Conservation (phyloP, 2,329 filamentous ascomycete genomes). For the Coniosporium tulheliwenetii region DNA sequence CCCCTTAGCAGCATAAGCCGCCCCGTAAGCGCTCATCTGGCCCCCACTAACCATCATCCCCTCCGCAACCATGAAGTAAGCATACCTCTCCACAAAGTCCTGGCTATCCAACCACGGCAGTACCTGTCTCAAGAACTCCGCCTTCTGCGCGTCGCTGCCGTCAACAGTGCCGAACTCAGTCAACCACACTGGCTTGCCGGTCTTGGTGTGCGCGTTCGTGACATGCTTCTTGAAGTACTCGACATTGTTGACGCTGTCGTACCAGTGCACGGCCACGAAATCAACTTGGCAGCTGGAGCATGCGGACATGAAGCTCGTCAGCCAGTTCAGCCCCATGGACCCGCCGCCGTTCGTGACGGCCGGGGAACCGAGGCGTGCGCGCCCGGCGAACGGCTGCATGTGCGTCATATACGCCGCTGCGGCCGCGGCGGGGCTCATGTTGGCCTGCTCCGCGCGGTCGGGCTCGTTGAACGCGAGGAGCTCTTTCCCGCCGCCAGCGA, state of each 20-base stretch:
- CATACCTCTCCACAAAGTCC: conserved; percentile 17
- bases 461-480: conserved; percentile 61
- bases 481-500: conserved; percentile 37
- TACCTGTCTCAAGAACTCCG: conserved; percentile 34
- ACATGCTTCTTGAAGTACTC: conserved; percentile 41
- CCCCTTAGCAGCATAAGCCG: conserved; percentile 9
- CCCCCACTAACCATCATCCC: conserved; percentile 17
- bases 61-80: conserved; percentile 21
- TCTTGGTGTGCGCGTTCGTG: conserved; percentile 20
- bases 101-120: conserved; percentile 29
- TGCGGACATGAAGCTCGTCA: conserved; percentile 34
- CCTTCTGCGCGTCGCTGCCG: conserved; percentile 22
- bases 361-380: conserved; percentile 41
- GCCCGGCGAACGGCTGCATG: conserved; percentile 39
- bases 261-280: conserved; percentile 51
- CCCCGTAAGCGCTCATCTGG: conserved; percentile 13
- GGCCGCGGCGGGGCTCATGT: conserved; percentile 36
- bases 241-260: conserved; percentile 32
- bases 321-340: conserved; percentile 38
- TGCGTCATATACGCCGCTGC: conserved; percentile 36
- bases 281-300: conserved; percentile 41
- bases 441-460: conserved; percentile 44
- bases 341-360: conserved; percentile 45
- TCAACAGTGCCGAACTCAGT: conserved; percentile 47
- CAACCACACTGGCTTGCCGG: conserved; percentile 36